Conservation (phyloP, 805 yeast genomes). For the Kodamaea laetipori region DNA sequence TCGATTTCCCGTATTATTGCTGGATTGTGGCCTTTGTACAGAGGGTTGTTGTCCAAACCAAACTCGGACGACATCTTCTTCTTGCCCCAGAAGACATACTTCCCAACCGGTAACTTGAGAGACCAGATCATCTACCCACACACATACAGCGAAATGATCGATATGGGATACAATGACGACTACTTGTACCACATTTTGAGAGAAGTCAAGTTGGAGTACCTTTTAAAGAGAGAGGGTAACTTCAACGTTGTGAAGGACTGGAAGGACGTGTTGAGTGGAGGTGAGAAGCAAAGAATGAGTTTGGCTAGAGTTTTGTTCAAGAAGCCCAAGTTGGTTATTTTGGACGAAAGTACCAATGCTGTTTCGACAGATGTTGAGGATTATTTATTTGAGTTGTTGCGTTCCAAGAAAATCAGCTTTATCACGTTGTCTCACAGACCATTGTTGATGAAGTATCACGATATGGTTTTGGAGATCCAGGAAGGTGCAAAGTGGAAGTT, state of each 20-base stretch:
- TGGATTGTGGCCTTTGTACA: conserved; percentile 89
- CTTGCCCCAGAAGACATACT: conserved; percentile 86
- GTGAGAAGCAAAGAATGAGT: conserved; percentile 88
- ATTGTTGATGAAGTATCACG: conserved; percentile 81
- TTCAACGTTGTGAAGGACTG: conserved; percentile 65
- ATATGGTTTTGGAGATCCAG: conserved; percentile 67
- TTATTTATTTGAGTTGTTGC: conserved; percentile 73
- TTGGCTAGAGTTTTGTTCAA: conserved; percentile 85
- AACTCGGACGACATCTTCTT: conserved; percentile 66
- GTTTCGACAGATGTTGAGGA: conserved; percentile 90
- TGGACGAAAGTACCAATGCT: conserved; percentile 95
- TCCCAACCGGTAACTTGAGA: conserved; percentile 78
- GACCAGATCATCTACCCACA: conserved; percentile 91
- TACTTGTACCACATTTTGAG: conserved; percentile 65
- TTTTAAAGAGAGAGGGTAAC: conserved; percentile 65
- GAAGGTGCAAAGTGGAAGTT: conserved; percentile 45
- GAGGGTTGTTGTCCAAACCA: conserved; percentile 82
- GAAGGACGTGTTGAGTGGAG: conserved; percentile 95
- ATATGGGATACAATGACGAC: conserved; percentile 68
- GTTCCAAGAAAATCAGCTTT: conserved; percentile 68
- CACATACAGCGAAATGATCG: conserved; percentile 75
- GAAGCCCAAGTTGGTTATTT: conserved; percentile 75
- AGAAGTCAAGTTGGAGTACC: conserved; percentile 79
- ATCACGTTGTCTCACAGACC: conserved; percentile 86
- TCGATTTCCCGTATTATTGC: conserved; percentile 81